Evolutionary conservation across 208 protist genomes (phyloP), one percentile per base, ranked within the genome.

Genomic region (Jaenimonas drosophilae): DNA sequence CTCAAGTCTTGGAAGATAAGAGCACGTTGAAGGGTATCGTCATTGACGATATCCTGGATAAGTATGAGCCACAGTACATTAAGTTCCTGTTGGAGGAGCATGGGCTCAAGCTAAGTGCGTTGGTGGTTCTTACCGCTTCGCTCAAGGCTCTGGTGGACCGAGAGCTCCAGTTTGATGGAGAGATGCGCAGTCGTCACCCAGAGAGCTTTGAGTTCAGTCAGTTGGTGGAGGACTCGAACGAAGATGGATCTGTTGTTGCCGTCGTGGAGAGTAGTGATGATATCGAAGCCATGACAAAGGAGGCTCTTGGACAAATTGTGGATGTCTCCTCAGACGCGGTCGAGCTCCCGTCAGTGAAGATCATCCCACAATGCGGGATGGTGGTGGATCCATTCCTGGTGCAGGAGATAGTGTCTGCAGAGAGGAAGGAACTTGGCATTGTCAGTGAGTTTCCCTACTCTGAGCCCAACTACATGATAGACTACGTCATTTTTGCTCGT

Each of bases 151-250:
- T 78, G 6, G 52, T 64, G 23, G 49, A 63, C n/a, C 64, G 81
- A 27, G 76, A 49, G 36, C 60, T 80, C 4, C 53, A 57, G 17
- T 83, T 78, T 20, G 36, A 76, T 20, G n/a, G n/a, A n/a, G n/a
- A n/a, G n/a, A n/a, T n/a, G n/a, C n/a, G n/a, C n/a, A n/a, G n/a
- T n/a, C n/a, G n/a, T n/a, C 83, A 91, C 54, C 83, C 83, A 4
- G 77, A 91, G 54, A 72, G 65, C 16, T 91, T 84, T 52, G 83
- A 91, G 59, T 85, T 91, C 44, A 74, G 68, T 32, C 49, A 51
- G 4, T 40, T 23, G 4, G 33, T 84, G 0, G 67, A 76, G 37
- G 30, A 41, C 20, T 20, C 21, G 12, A 51, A 67, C 31, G 46
- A 42, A 11, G 37, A 42, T 11, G 23, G 23, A 11, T 6, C 9